Evolutionary conservation across 2,329 filamentous ascomycete species (phyloP).

Genomic region (Fusarium sp.): DNA sequence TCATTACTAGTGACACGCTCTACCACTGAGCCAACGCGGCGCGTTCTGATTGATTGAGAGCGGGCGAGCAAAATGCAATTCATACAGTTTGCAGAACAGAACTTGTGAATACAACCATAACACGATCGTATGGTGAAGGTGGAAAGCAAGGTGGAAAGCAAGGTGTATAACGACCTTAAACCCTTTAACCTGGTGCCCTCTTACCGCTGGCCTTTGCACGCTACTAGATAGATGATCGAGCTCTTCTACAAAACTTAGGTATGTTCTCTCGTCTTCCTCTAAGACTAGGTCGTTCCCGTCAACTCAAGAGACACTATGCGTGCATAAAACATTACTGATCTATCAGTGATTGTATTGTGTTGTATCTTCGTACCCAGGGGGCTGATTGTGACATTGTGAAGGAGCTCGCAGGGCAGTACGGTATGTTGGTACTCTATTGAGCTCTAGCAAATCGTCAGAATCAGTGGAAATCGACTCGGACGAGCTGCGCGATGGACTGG

Average conservation of each 20-base stretch:
- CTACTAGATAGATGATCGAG: neutral
- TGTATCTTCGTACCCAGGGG: constrained; percentile 75
- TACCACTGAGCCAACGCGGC: constrained; percentile 13
- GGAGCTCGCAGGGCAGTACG: constrained; percentile 76
- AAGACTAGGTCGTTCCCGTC: fast-evolving
- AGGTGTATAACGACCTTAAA: neutral
- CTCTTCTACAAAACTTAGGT: no score
- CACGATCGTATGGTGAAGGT: neutral
- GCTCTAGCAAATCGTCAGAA: constrained; percentile 70
- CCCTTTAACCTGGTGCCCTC: neutral
- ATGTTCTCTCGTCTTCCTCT: no score
- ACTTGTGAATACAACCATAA: neutral
- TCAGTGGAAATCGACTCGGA: constrained; percentile 63
- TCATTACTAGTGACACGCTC: constrained; percentile 15
- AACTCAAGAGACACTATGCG: neutral
- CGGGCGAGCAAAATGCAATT: fast-evolving
- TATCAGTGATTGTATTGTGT: neutral
- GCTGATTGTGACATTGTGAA: constrained; percentile 63
- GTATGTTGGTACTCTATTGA: constrained; percentile 82
- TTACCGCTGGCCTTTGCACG: neutral
- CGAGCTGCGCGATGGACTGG: constrained; percentile 60
- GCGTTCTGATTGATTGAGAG: neutral
- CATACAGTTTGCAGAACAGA: neutral
- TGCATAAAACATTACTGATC: neutral
- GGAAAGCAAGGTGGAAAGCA: neutral